Evolutionary conservation across 345 rosid genomes (phyloP), one percentile per base, ranked within the genome.

Genomic region (Acer negundo): DNA sequence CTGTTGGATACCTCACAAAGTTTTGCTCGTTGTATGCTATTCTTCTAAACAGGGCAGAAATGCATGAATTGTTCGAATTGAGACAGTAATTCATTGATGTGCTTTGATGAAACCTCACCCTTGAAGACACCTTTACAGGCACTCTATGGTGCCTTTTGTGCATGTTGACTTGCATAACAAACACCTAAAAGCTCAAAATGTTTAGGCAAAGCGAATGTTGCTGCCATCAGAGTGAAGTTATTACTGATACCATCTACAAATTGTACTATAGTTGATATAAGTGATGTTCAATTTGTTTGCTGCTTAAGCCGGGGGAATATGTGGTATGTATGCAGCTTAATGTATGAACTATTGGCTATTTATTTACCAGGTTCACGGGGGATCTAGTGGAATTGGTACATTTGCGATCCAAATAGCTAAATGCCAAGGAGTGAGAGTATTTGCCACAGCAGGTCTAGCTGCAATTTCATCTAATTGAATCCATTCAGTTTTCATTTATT

Each of bases 371-470:
- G 85, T 95, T 85, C 98, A 95, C 79, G 98, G 98, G 55, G 98
- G 98, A 58, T 92, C 98, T 26, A 95, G 97, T 81, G 98, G 98
- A 68, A 89, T 93, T 51, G 98, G 98, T 26, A 93, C 97, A 31
- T 93, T 90, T 78, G 97, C 94, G 23, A 89, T 95, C 83, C 97
- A 95, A 86, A 90, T 93, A 17, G 97, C 95, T 47, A 93, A 90
- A 81, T 77, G 80, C 78, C 79, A 49, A 72, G 98, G 98, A 75
- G 82, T 80, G 65, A 86, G 61, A 81, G 98, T 92, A 11, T 92
- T 95, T 49, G 89, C 90, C 77, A 92, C 98, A 20, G 99, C 99
- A 89, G 98, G 98, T 95, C 78, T 61, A 47, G 62, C 56, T 22
- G 5, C 65, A 46, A 10, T 55, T 55, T 74, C 20, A 47, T 68